Evolutionary conservation across 1,284 basidiomycete species (phyloP).

Genomic region (Grifola frondosa): DNA sequence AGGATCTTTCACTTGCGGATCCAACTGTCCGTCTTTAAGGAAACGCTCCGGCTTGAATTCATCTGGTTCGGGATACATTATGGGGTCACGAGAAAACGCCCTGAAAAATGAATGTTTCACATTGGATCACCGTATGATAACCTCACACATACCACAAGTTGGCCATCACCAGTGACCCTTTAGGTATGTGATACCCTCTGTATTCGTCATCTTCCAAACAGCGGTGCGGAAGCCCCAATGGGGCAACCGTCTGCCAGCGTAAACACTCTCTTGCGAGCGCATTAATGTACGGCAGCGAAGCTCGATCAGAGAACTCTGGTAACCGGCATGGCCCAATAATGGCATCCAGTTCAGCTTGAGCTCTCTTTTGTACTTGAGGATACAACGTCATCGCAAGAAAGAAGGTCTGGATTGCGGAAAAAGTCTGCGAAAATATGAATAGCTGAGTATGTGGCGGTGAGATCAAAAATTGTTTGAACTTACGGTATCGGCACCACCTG

Average conservation of each 20-base stretch:
- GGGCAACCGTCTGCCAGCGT: conserved; percentile 15
- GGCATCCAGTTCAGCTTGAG: conserved; percentile 12
- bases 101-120: not conserved
- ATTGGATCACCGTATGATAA: not conserved
- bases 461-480: not conserved
- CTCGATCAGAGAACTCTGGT: conserved; percentile 13
- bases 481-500: conserved; percentile 25
- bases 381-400: conserved; percentile 19
- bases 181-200: conserved; percentile 22
- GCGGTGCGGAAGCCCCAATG: conserved; percentile 13
- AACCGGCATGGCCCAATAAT: conserved; percentile 15
- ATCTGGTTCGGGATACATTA: conserved; percentile 22
- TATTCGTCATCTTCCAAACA: conserved; percentile 19
- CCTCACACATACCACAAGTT: conserved; percentile 19
- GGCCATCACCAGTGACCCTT: conserved; percentile 23
- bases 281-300: conserved; percentile 13
- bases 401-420: conserved; percentile 18
- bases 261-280: conserved; percentile 20
- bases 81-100: conserved; percentile 22
- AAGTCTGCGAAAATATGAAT: conserved; percentile 5
- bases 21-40: conserved; percentile 19
- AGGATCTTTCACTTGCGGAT: conserved; percentile 14
- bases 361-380: conserved; percentile 10
- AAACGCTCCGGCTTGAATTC: conserved; percentile 23
- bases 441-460: not conserved